Evolutionary conservation across 805 yeast species (phyloP).

Genomic region (Nakazawaea holstii): DNA sequence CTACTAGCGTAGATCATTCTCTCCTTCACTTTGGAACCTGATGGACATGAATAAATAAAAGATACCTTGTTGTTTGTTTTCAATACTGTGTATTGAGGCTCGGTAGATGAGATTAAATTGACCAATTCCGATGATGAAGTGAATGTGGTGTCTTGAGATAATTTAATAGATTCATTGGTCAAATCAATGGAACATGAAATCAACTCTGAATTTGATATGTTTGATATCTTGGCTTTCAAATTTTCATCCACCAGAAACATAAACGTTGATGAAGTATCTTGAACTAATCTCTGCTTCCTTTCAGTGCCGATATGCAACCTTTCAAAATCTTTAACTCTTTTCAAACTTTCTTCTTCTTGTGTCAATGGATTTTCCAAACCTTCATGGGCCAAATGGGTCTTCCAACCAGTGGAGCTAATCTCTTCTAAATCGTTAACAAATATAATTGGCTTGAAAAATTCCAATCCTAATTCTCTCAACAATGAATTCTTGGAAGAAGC

Average conservation of each 20-base stretch:
- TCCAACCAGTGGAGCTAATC: conserved; percentile 44
- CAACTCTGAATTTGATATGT: conserved; percentile 26
- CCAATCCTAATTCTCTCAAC: conserved; percentile 64
- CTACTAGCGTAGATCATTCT: conserved; percentile 91
- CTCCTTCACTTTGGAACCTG: conserved; percentile 82
- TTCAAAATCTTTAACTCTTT: conserved; percentile 39
- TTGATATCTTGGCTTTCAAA: conserved; percentile 1
- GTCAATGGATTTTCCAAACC: conserved; percentile 44
- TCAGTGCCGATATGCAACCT: conserved; percentile 27
- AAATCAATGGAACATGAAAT: conserved; percentile 48
- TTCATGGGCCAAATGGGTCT: conserved; percentile 30
- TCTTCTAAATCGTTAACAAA: conserved; percentile 56
- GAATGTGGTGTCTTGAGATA: conserved; percentile 23
- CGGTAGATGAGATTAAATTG: conserved; percentile 28
- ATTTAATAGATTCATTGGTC: conserved; percentile 40
- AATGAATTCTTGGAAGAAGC: conserved; percentile 85
- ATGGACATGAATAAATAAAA: conserved; percentile 85
- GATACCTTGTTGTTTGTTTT: conserved; percentile 34
- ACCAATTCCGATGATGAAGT: conserved; percentile 25
- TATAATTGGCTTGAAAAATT: conserved; percentile 42
- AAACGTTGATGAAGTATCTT: conserved; percentile 12
- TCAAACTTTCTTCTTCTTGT: conserved; percentile 49
- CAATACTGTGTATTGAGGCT: conserved; percentile 58
- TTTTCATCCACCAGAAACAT: conserved; percentile 11
- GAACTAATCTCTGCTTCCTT: conserved; percentile 18